These are phyloP conservation scores for Elaphomyces granulatus DNA, from an alignment of 495 filamentous ascomycete genomes.

Conservation along the genomic window DNA sequence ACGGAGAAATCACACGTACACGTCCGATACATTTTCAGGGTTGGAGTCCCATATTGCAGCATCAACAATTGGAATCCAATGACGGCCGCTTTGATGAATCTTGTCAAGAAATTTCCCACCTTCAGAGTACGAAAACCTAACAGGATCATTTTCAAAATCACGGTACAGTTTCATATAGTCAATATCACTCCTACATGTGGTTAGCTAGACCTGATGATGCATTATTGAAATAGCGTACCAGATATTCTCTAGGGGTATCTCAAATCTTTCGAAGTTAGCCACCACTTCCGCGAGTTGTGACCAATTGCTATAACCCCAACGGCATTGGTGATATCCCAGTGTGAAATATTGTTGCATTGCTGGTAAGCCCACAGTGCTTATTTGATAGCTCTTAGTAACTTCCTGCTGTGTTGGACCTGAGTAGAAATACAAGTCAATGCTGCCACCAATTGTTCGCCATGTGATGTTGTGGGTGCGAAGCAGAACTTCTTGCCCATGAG, in stretches of 20 bases:
- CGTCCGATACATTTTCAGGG: slow-evolving; percentile 54
- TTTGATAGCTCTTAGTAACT: slow-evolving; percentile 43
- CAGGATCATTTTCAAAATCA: slow-evolving; percentile 43
- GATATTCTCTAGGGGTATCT: slow-evolving; percentile 50
- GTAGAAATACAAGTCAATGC: slow-evolving; percentile 49
- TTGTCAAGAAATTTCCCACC: slow-evolving; percentile 45
- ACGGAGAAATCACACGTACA: slow-evolving; percentile 20
- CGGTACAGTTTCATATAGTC: slow-evolving; percentile 45
- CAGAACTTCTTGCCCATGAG: slow-evolving; percentile 64
- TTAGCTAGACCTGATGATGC: not conserved
- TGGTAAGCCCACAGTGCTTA: slow-evolving; percentile 41
- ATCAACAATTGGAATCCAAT: slow-evolving; percentile 79
- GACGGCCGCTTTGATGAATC: slow-evolving; percentile 52
- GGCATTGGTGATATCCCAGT: slow-evolving; percentile 50
- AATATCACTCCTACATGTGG: slow-evolving; percentile 34
- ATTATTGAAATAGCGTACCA: slow-evolving; percentile 33
- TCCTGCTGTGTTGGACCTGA: slow-evolving; percentile 41
- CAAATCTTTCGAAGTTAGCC: slow-evolving; percentile 41
- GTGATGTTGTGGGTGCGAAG: slow-evolving; percentile 51
- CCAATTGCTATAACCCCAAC: slow-evolving; percentile 53
- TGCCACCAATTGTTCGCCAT: slow-evolving; percentile 57
- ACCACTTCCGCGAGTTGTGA: slow-evolving; percentile 39
- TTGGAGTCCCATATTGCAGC: slow-evolving; percentile 67
- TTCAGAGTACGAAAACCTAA: slow-evolving; percentile 33
- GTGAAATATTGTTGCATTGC: slow-evolving; percentile 50